Conservation (phyloP, 2,329 filamentous ascomycete species). For the Fusarium metavorans region DNA sequence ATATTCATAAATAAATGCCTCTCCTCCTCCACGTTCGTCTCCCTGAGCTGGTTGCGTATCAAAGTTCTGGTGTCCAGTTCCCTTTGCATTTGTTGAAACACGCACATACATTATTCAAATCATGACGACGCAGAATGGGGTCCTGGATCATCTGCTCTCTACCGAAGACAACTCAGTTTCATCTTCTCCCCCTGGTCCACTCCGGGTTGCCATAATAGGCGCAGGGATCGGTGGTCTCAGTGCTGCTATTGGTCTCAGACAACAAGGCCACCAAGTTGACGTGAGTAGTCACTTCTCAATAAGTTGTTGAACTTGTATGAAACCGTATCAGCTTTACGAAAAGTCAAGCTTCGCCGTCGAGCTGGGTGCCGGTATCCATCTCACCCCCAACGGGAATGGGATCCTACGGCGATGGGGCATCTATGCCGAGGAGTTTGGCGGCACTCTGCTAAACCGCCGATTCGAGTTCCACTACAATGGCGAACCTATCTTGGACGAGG, state of each 20-base stretch:
- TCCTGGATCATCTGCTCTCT: not conserved
- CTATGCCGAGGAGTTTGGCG: slow-evolving; percentile 53
- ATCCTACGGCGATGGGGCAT: slow-evolving; percentile 60
- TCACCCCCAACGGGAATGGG: slow-evolving; percentile 72
- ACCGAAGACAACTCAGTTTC: not conserved
- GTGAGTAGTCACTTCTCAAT: slow-evolving; percentile 6
- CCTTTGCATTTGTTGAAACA: not conserved
- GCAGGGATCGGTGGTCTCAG: slow-evolving; percentile 61
- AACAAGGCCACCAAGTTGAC: slow-evolving; percentile 59
- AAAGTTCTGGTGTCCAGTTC: not conserved
- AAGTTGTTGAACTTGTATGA: not conserved
- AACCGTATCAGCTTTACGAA: slow-evolving; percentile 63
- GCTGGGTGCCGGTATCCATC: slow-evolving; percentile 69
- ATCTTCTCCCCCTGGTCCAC: not conserved
- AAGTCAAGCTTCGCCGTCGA: slow-evolving; percentile 68
- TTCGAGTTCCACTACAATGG: slow-evolving; percentile 54
- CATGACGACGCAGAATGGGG: not conserved
- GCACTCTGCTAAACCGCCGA: slow-evolving; percentile 49
- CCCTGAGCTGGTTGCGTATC: not conserved
- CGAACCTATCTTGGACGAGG: slow-evolving; percentile 49
- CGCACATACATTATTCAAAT: not conserved
- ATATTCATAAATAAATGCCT: not conserved
- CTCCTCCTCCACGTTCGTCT: not conserved
- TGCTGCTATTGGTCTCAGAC: slow-evolving; percentile 61
- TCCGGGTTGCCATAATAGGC: slow-evolving; percentile 27